Conservation (phyloP, 2,329 filamentous ascomycete genomes). For the Calonectria naviculata region DNA sequence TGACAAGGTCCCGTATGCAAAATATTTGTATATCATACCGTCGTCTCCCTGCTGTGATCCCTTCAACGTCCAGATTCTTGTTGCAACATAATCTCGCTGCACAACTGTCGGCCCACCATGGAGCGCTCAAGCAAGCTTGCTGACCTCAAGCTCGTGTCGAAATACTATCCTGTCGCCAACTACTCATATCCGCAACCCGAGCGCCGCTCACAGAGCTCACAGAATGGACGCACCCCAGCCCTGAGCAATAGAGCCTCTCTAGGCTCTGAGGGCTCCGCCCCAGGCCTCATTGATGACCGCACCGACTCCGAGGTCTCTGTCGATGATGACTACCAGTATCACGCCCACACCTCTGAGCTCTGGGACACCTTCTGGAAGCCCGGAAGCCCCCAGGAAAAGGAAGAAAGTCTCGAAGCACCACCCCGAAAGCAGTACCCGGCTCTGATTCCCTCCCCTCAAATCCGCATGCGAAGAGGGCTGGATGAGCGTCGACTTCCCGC, state of each 20-base stretch:
- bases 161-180: constrained; percentile 53
- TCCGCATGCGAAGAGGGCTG: constrained; percentile 24
- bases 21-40: constrained; percentile 44
- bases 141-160: constrained; percentile 52
- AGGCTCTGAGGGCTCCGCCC: constrained; percentile 58
- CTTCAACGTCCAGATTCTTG: constrained; percentile 29
- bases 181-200: constrained; percentile 52
- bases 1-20: constrained; percentile 32
- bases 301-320: constrained; percentile 61
- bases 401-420: constrained; percentile 21
- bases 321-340: constrained; percentile 63
- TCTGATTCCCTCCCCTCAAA: constrained; percentile 44
- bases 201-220: constrained; percentile 30
- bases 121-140: constrained; percentile 50
- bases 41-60: constrained; percentile 39
- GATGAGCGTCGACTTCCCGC: constrained; percentile 40
- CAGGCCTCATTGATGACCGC: constrained; percentile 62
- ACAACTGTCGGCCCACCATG: constrained; percentile 43
- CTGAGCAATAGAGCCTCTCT: constrained; percentile 54
- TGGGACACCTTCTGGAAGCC: constrained; percentile 64
- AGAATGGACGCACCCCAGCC: constrained; percentile 35
- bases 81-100: constrained; percentile 37
- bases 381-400: constrained; percentile 19
- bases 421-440: constrained; percentile 46
- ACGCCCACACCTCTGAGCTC: constrained; percentile 55